Percentiles rank a stretch among this genome's conserved stretches.
These are phyloP conservation scores for Penicillium steckii DNA, from an alignment of 495 filamentous ascomycete species.

Conservation along the genomic window DNA sequence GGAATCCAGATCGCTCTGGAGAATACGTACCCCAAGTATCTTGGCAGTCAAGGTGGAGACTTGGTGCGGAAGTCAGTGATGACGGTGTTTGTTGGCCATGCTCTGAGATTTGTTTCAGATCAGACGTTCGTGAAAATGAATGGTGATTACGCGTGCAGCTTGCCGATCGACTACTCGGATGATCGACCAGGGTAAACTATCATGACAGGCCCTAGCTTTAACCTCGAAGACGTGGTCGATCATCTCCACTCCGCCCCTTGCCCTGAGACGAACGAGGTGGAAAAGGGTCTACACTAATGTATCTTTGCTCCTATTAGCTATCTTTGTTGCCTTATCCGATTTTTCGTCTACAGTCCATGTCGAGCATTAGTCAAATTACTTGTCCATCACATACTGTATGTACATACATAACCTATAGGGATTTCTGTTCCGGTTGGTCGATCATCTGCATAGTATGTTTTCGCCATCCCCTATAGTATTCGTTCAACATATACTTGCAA, in stretches of 20 bases:
- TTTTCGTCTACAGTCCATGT: no score
- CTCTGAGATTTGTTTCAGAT: not conserved
- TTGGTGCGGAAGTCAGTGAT: not conserved
- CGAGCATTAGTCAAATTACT: not conserved
- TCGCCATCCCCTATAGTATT: not conserved
- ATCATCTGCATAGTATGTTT: not conserved
- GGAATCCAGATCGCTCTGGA: not conserved
- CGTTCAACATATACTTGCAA: not conserved
- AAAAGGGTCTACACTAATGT: not conserved
- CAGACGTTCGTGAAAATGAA: not conserved
- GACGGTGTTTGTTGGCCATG: not conserved
- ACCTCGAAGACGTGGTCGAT: not conserved
- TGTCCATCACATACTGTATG: not conserved
- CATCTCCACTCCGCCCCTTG: not conserved
- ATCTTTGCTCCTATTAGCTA: not conserved
- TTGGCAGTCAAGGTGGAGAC: not conserved
- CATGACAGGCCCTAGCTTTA: not conserved
- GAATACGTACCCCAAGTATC: conserved; percentile 1
- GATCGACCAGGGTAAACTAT: not conserved
- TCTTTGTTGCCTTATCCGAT: not conserved
- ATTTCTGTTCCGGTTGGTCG: not conserved
- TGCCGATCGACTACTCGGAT: not conserved
- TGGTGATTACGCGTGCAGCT: not conserved
- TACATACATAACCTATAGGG: not conserved
- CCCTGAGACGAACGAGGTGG: not conserved